Evolutionary conservation across 1,284 basidiomycete species (phyloP), one percentile per base, ranked within the genome.

Genomic region (Coriolopsis trogii): DNA sequence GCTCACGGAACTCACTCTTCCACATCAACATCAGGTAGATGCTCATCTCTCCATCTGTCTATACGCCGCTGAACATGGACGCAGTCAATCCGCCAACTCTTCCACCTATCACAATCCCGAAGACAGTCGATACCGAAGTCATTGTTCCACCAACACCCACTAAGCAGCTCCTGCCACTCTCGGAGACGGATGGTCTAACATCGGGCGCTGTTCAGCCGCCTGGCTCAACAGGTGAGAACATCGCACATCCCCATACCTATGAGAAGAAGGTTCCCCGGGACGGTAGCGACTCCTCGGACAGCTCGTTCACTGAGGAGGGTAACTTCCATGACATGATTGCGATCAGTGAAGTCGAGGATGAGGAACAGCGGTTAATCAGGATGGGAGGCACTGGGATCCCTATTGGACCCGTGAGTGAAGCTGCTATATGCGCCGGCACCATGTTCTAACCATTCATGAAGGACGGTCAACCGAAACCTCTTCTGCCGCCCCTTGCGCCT

Each of bases 381-480:
- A 81, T 84, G 38, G 92, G 91, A n/a, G 91, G 92, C 2, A 83
- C 85, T 49, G 91, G 92, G 4, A 91, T 93, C 49, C 91, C 91
- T 3, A 72, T 87, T 20, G 89, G 89, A 48, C 82, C 85, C 45
- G 85, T 88, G 66, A 64, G 85, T 75, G 10, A 28, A 13, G 21
- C 40, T 40, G 21, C 29, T 7, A n/a, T 45, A 28, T 31, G 23
- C 30, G 5, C 39, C 38, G 15, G 4, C 21, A 16, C 18, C n/a
- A 40, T 40, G 42, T 50, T 49, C 28, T 34, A 55, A 53, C 37
- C 33, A 21, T 26, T 26, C 28, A 36, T 20, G 21, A 63, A 93
- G 89, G 88, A 98, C 63, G 96, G 96, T 24, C 71, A 85, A 39
- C 92, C 93, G 2, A 80, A 81, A 46, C 96, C 96, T n/a, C 75